Conservation (phyloP, 2,329 filamentous ascomycete species). For the Pseudogymnoascus sp. region DNA sequence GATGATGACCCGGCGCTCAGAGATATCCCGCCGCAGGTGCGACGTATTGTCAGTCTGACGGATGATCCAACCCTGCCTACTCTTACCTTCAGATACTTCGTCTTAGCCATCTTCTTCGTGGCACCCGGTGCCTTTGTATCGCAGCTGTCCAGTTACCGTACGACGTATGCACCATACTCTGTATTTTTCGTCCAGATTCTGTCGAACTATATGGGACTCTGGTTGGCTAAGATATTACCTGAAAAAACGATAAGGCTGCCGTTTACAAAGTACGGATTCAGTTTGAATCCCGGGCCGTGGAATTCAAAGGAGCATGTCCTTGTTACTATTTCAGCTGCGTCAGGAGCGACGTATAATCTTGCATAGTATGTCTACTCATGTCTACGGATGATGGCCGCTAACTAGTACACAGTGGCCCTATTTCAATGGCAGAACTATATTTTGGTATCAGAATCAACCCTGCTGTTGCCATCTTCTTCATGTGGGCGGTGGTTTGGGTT, state of each 20-base stretch:
- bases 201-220: constrained; percentile 39
- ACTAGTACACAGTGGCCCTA: constrained; percentile 30
- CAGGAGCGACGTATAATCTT: constrained; percentile 44
- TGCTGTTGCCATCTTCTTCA: constrained; percentile 50
- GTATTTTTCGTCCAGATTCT: constrained; percentile 53
- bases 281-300: constrained; percentile 25
- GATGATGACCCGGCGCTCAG: constrained; percentile 44
- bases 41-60: constrained; percentile 47
- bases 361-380: constrained; percentile 29
- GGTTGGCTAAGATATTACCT: constrained; percentile 37
- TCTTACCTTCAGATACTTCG: constrained; percentile 52
- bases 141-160: constrained; percentile 48
- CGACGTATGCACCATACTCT: constrained; percentile 45
- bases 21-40: constrained; percentile 47
- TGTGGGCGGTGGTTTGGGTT: constrained; percentile 50
- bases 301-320: constrained; percentile 26
- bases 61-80: constrained; percentile 49
- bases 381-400: not conserved
- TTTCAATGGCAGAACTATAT: constrained; percentile 49
- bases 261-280: constrained; percentile 35
- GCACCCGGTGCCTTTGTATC: constrained; percentile 50
- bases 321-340: constrained; percentile 40
- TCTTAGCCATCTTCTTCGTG: constrained; percentile 47
- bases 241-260: constrained; percentile 38
- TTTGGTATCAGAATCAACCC: constrained; percentile 45